Percentiles rank a stretch among this genome's conserved stretches.
Evolutionary conservation across 2,329 filamentous ascomycete species (phyloP).

Genomic region (Chaetomiaceae sp.): DNA sequence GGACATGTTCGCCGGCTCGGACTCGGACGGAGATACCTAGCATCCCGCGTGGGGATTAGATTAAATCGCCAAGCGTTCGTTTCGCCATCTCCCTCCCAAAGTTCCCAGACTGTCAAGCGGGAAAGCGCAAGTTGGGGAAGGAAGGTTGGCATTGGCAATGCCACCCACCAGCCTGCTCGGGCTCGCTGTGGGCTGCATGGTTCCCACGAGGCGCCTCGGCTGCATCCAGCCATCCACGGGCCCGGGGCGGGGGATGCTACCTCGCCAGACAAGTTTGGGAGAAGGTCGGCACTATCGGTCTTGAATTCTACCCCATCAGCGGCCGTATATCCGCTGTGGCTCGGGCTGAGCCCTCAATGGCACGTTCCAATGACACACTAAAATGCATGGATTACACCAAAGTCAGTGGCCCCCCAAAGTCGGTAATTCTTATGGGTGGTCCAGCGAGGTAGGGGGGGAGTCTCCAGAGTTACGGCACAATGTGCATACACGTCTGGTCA

Average conservation of each 20-base stretch:
- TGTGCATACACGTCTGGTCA: too few relatives aligned
- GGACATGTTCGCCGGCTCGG: slow-evolving; percentile 83
- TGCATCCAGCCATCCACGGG: slow-evolving; percentile 9
- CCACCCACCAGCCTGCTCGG: too few relatives aligned
- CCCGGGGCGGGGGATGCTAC: slow-evolving; percentile 7
- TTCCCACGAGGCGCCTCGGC: not conserved
- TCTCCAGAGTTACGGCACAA: too few relatives aligned
- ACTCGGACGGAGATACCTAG: slow-evolving; percentile 32
- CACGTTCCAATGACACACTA: slow-evolving; percentile 4
- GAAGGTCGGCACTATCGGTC: not conserved
- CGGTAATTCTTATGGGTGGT: too few relatives aligned
- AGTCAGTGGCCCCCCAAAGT: not conserved
- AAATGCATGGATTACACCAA: slow-evolving; percentile 1
- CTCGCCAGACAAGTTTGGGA: not conserved
- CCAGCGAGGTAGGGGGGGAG: too few relatives aligned
- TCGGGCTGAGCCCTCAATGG: not conserved
- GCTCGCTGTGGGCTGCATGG: too few relatives aligned
- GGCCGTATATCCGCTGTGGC: not conserved
- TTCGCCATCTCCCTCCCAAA: not conserved
- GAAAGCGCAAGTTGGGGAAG: not conserved
- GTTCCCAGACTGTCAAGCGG: too few relatives aligned
- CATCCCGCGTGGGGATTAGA: slow-evolving; percentile 3
- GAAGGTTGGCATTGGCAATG: not conserved
- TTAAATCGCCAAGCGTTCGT: slow-evolving; percentile 17
- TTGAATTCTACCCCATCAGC: not conserved